Conservation (phyloP, 176 grass and related monocot genomes). For the Coix lacrymajobi region DNA sequence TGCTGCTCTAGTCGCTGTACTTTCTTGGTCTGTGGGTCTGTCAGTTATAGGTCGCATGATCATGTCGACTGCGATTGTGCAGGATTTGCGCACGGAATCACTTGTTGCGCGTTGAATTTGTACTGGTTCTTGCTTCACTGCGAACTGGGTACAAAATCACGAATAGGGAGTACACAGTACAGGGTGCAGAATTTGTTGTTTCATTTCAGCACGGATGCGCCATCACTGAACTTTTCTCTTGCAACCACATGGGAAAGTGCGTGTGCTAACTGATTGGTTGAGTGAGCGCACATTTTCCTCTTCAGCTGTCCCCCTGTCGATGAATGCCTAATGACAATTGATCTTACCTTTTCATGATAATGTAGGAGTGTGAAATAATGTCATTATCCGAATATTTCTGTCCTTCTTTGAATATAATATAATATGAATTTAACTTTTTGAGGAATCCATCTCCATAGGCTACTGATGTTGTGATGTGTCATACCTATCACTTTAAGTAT, state of each 20-base stretch:
- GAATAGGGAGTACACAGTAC: background rate
- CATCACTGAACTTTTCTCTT: background rate
- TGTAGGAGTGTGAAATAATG: background rate
- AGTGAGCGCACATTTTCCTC: background rate
- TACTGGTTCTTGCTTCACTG: background rate
- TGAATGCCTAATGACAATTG: background rate
- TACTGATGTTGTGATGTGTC: background rate
- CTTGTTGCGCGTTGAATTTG: background rate
- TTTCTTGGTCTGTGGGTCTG: background rate
- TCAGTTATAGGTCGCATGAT: slow-evolving; percentile 6
- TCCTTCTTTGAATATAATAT: slow-evolving; percentile 21
- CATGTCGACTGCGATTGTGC: background rate
- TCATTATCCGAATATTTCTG: background rate
- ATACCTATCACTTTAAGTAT: slow-evolving; percentile 4
- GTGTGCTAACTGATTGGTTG: background rate
- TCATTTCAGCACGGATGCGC: background rate
- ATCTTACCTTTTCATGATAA: background rate
- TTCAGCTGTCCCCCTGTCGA: background rate
- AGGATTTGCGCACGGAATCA: background rate
- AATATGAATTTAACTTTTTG: background rate
- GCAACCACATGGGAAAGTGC: background rate
- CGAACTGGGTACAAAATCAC: background rate
- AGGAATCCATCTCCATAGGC: background rate
- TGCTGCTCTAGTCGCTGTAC: background rate
- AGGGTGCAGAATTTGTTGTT: background rate